Percentiles rank a stretch among this genome's conserved stretches.
These are phyloP conservation scores for Simplicillium aogashimaense DNA, from an alignment of 2,329 filamentous ascomycete species.

Conservation along the genomic window DNA sequence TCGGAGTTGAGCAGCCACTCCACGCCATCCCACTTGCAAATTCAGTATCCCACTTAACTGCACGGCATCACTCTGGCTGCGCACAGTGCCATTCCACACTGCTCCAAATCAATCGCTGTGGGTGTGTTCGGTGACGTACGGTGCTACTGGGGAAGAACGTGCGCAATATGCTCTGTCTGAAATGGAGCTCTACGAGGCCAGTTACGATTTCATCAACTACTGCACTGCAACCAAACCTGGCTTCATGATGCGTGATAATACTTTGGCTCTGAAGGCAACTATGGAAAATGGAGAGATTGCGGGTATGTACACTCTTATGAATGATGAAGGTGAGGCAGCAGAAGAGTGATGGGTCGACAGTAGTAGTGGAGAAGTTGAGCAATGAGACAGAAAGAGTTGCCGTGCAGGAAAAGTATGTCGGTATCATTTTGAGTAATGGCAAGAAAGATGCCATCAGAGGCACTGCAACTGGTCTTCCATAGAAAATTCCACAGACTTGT, in stretches of 20 bases:
- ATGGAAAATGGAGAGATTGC: slow-evolving; percentile 11
- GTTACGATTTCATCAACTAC: slow-evolving; percentile 37
- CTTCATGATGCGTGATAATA: slow-evolving; percentile 26
- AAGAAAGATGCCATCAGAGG: slow-evolving; percentile 40
- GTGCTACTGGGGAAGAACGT: slow-evolving; percentile 25
- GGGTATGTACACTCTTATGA: slow-evolving; percentile 33
- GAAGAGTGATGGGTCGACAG: slow-evolving; percentile 18
- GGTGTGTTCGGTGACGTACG: slow-evolving; percentile 23
- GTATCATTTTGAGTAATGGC: slow-evolving; percentile 31
- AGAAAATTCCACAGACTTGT: not conserved
- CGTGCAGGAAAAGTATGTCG: slow-evolving; percentile 39
- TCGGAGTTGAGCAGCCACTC: slow-evolving; percentile 29
- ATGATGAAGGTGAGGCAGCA: slow-evolving; percentile 33
- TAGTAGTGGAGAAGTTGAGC: slow-evolving; percentile 29
- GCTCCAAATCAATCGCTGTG: slow-evolving; percentile 24
- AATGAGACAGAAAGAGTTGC: slow-evolving; percentile 37
- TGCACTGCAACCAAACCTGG: slow-evolving; percentile 20
- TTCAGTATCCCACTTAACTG: slow-evolving; percentile 27
- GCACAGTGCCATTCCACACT: slow-evolving; percentile 17
- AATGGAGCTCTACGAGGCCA: slow-evolving; percentile 32
- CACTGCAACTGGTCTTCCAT: slow-evolving; percentile 11
- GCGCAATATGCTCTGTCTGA: slow-evolving; percentile 42
- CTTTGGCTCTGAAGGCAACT: slow-evolving; percentile 22
- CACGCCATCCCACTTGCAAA: not conserved
- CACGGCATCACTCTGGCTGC: slow-evolving; percentile 31